Conservation (phyloP, 495 filamentous ascomycete species). For the Cenococcum geophilum region DNA sequence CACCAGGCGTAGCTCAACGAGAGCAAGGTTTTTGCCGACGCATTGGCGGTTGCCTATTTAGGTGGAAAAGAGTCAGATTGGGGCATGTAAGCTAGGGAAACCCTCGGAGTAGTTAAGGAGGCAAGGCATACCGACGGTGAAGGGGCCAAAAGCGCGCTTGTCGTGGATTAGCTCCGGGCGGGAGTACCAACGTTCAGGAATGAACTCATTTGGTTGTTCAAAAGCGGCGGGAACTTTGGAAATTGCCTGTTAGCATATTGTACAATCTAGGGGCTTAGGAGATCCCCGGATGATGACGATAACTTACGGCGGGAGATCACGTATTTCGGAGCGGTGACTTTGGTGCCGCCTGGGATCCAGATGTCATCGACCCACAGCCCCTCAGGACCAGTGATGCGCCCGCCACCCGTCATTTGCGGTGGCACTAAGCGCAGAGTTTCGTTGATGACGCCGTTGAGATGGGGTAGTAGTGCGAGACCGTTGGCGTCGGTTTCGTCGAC, state of each 20-base stretch:
- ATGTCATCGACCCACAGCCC: slow-evolving; percentile 14
- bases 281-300: too few species aligned
- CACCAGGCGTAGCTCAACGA: not conserved
- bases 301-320: not conserved
- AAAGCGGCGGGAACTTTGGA: not conserved
- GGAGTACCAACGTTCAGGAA: slow-evolving; percentile 16
- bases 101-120: too few species aligned
- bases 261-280: too few species aligned
- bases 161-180: slow-evolving; percentile 14
- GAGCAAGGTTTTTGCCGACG: slow-evolving; percentile 4
- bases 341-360: slow-evolving; percentile 14
- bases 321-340: slow-evolving; percentile 13
- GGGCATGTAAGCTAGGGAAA: not conserved
- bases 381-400: slow-evolving; percentile 4
- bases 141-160: slow-evolving; percentile 19
- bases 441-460: slow-evolving; percentile 18
- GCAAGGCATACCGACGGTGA: not conserved
- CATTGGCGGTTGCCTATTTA: not conserved
- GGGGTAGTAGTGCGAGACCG: not conserved
- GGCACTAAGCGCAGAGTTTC: slow-evolving; percentile 18
- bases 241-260: too few species aligned
- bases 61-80: not conserved
- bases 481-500: slow-evolving; percentile 4
- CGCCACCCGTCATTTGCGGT: slow-evolving; percentile 7
- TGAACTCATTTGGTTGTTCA: slow-evolving; percentile 4